Percentiles rank a stretch among this genome's conserved stretches.
These are phyloP conservation scores for Friedmanniomyces endolithicus DNA, from an alignment of 495 filamentous ascomycete genomes.

Conservation along the genomic window DNA sequence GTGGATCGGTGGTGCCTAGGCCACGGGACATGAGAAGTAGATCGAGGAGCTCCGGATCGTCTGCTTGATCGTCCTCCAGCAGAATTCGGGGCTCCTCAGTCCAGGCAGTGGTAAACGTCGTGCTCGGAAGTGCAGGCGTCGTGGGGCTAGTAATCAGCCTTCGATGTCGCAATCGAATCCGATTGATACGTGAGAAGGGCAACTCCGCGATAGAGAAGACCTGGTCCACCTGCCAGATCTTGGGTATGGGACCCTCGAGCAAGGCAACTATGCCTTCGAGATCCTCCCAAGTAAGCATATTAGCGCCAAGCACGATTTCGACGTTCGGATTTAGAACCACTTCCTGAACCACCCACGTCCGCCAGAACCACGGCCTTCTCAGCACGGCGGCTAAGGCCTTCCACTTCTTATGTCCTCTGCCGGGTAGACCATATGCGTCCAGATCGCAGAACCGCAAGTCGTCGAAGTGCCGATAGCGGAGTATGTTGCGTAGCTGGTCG, in stretches of 20 bases:
- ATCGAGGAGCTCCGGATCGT: slow-evolving; percentile 18
- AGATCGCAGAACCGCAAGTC: not conserved
- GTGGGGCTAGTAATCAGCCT: slow-evolving; percentile 1
- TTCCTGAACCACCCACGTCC: slow-evolving; percentile 21
- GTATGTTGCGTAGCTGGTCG: not conserved
- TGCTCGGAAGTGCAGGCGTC: not conserved
- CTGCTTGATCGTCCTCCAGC: not conserved
- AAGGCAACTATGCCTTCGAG: slow-evolving; percentile 8
- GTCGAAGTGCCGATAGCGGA: not conserved
- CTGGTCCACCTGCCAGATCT: slow-evolving; percentile 12
- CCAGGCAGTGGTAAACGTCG: not conserved
- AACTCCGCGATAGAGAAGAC: slow-evolving; percentile 12
- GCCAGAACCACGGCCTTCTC: slow-evolving; percentile 19
- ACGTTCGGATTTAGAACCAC: slow-evolving; percentile 18
- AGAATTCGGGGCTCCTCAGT: not conserved
- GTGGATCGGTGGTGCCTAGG: slow-evolving; percentile 17
- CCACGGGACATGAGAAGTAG: slow-evolving; percentile 17
- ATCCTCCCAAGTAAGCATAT: slow-evolving; percentile 15
- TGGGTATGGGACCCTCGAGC: slow-evolving; percentile 14
- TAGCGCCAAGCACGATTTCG: slow-evolving; percentile 13
- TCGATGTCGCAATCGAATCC: slow-evolving; percentile 14
- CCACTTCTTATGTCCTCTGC: slow-evolving; percentile 12
- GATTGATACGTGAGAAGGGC: slow-evolving; percentile 19
- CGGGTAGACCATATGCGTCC: slow-evolving; percentile 7
- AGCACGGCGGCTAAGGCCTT: slow-evolving; percentile 9